Evolutionary conservation across 805 yeast species (phyloP), one percentile per base, ranked within the genome.

Genomic region (Nakazawaea anatomiae): DNA sequence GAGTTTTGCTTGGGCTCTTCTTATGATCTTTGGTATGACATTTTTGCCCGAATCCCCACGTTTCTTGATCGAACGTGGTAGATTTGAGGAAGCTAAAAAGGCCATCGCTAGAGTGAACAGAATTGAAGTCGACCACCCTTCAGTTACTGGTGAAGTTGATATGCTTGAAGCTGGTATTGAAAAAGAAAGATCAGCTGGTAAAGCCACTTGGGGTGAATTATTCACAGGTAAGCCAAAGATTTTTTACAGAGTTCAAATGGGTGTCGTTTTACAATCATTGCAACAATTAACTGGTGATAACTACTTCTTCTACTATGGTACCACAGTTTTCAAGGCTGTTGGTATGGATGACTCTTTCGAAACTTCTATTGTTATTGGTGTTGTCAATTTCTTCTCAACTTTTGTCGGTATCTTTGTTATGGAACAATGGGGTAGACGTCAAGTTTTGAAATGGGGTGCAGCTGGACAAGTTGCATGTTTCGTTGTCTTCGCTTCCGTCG

Each of bases 1-100:
- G 50, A 73, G 77, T 60, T 75, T 74, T 55, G 75, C 69, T 60
- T 71, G 85, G 85, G 77, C 80, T 60, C 59, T 69, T 47, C 59
- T 77, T 45, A 71, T 78, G 72, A 67, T 74, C 40, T 54, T 61
- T 34, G 83, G 80, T 62, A 75, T 77, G 81, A 54, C 73, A 30
- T 71, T 73, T 56, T 80, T 82, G 76, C 89, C 89, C 36, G 90
- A 84, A 68, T 80, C 87, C 35, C 86, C 89, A 55, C 71, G 87
- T 61, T 84, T 64, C 69, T 74, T 84, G 67, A 72, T 80, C 54
- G 80, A 76, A 64, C 69, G 68, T 54, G 70, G 68, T 42, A 72
- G 67, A 51, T 55, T 72, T 36, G 83, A 79, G 35, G 80, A 78
- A 51, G 89, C 89, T 41, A 75, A 66, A 59, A 53, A 54, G 3